These are phyloP conservation scores for Caryopteris hybrid DNA, from an alignment of 305 asterid genomes.

Conservation along the genomic window DNA sequence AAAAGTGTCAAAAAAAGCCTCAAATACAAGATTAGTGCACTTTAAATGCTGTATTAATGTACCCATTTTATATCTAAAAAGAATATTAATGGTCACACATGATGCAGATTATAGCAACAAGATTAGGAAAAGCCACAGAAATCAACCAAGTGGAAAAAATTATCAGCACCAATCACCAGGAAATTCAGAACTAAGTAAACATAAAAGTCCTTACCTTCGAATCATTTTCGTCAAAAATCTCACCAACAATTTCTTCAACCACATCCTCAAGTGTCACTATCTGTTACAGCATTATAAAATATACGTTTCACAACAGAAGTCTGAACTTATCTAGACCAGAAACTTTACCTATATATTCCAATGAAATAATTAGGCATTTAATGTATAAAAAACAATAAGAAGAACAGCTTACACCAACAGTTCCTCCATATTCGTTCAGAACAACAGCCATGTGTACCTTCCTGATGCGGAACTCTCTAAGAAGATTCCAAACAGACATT, in stretches of 20 bases:
- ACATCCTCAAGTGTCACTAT: constrained; percentile 98
- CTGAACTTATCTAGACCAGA: constrained; percentile 12
- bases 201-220: constrained; percentile 63
- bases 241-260: constrained; percentile 99
- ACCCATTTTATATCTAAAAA: neutral
- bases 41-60: neutral
- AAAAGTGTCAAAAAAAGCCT: no score
- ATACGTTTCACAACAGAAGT: constrained; percentile 9
- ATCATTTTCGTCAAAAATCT: constrained; percentile 96
- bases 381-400: constrained; percentile 1
- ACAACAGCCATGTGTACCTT: constrained; percentile 99
- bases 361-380: constrained; percentile 1
- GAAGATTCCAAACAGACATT: constrained; percentile 99
- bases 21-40: neutral
- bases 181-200: neutral
- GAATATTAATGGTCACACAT: neutral
- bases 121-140: constrained; percentile 9
- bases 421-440: constrained; percentile 98
- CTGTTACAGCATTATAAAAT: constrained; percentile 39
- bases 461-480: constrained; percentile 98
- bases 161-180: neutral
- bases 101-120: constrained; percentile 3
- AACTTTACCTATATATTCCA: neutral
- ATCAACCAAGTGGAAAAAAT: constrained; percentile 17
- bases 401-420: constrained; percentile 74